A percentile compares a stretch with the other conserved stretches of the same genome.
phyloP scores from a whole-genome alignment of 2,329 filamentous ascomycete genomes.

The Calonectria fujianensis region DNA sequence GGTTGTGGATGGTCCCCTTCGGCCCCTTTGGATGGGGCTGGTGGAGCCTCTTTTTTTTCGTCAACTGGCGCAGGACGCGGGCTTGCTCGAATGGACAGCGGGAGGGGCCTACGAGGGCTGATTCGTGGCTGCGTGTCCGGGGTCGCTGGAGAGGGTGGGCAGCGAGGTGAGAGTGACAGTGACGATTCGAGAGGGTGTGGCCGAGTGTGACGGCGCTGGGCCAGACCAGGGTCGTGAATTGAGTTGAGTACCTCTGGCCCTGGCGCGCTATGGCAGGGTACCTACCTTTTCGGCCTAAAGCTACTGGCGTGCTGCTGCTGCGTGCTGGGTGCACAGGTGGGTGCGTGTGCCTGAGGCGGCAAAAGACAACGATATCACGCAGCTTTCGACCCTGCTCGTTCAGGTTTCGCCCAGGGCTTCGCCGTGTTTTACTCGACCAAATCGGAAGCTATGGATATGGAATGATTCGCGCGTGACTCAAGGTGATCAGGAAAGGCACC shows the following conservation, averaged over 20 bases:
- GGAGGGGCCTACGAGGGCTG: conserved; percentile 43
- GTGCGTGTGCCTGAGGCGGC: conserved; percentile 35
- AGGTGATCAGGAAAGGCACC: conserved; percentile 22
- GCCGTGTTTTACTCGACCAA: conserved; percentile 33
- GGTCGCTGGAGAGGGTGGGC: conserved; percentile 35
- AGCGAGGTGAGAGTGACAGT: conserved; percentile 33
- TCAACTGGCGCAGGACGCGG: conserved; percentile 48
- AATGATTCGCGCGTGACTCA: conserved; percentile 32
- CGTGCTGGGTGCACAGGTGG: conserved; percentile 9
- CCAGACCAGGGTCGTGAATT: conserved; percentile 47
- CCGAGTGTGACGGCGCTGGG: conserved; percentile 45
- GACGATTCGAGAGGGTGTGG: conserved; percentile 44
- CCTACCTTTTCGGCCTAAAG: conserved; percentile 36
- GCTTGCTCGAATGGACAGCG: conserved; percentile 48
- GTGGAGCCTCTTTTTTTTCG: conserved; percentile 39
- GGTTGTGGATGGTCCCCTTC: conserved; percentile 44
- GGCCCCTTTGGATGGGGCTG: conserved; percentile 40
- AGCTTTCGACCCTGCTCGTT: conserved; percentile 28
- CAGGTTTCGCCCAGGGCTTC: conserved; percentile 19
- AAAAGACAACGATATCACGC: conserved; percentile 20
- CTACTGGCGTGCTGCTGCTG: neutral
- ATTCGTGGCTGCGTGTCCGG: conserved; percentile 40
- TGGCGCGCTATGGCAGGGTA: conserved; percentile 37
- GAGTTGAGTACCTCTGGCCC: conserved; percentile 27
- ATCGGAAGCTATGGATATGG: conserved; percentile 38